phyloP scores from a whole-genome alignment of 345 rosid genomes.

The Populus simonii region DNA sequence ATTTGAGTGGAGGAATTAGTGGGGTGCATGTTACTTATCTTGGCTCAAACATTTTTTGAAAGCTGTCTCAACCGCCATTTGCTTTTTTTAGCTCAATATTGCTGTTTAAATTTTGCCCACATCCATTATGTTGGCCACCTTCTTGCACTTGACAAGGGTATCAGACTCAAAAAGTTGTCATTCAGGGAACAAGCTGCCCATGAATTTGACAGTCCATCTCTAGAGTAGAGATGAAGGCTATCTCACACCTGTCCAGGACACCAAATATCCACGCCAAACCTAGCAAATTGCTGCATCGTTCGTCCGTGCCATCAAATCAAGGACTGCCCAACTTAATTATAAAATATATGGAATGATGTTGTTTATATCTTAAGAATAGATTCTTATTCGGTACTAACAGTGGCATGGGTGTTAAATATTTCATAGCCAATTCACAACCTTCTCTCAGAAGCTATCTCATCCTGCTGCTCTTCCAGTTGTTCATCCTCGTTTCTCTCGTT shows the following conservation, averaged over 20 bases:
- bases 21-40: constrained; percentile 15
- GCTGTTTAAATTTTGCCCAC: background rate
- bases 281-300: background rate
- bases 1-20: background rate
- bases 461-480: background rate
- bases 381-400: too few relatives aligned
- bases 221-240: too few relatives aligned
- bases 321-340: too few relatives aligned
- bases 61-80: background rate
- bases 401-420: too few relatives aligned
- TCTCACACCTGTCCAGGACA: background rate
- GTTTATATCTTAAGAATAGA: too few relatives aligned
- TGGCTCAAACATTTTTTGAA: constrained; percentile 3
- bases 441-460: background rate
- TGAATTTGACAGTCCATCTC: background rate
- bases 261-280: background rate
- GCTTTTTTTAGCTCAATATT: background rate
- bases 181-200: background rate
- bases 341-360: background rate
- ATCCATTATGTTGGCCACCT: background rate
- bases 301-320: background rate
- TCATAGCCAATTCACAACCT: too few relatives aligned
- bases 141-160: background rate
- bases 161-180: background rate
- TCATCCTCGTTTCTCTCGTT: background rate